Base-by-base conservation (phyloP, 1,139 yeast species). In the Yamadazyma oceani region DNA sequence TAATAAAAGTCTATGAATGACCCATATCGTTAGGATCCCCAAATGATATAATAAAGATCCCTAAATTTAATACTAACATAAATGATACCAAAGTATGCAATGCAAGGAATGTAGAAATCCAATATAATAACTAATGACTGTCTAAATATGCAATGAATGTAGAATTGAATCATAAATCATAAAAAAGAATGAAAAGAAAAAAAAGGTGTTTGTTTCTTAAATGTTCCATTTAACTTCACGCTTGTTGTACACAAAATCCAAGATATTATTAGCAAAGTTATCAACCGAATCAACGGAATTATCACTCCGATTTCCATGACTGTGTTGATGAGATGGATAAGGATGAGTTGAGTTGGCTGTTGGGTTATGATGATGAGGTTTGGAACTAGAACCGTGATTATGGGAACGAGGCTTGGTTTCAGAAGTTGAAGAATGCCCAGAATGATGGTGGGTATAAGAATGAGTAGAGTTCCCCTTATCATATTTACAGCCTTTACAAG, bases 151-250 rank as follows among this genome's bases (percentile, higher is more conserved):
- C 22, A 32, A 24, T 17, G 34, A 32, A 16, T 8, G 34, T 24
- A 4, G 17, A 28, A 28, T 8, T 28, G 15, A 17, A 28, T 28
- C 23, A n/a, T 19, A 28, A 28, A 28, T 28, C 23, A 28, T 17
- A n/a, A 19, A 17, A 17, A 19, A 11, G 16, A 6, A 16, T 15
- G 15, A 16, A 24, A n/a, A n/a, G n/a, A n/a, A n/a, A n/a, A n/a
- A n/a, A n/a, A n/a, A n/a, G n/a, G n/a, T n/a, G n/a, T n/a, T n/a
- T 14, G 30, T 16, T 12, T 5, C n/a, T 24, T 28, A 48, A 34
- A 49, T 48, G 36, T 48, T 48, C 53, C 53, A 49, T 17, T 49
- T 49, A 26, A 49, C 52, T 38, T 49, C 53, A 28, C 51, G 32
- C 30, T 49, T 49, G 23, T 45, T 48, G 34, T 37, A 42, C 15